Evolutionary conservation across 495 filamentous ascomycete species (phyloP).

Genomic region (Thozetella sp.): DNA sequence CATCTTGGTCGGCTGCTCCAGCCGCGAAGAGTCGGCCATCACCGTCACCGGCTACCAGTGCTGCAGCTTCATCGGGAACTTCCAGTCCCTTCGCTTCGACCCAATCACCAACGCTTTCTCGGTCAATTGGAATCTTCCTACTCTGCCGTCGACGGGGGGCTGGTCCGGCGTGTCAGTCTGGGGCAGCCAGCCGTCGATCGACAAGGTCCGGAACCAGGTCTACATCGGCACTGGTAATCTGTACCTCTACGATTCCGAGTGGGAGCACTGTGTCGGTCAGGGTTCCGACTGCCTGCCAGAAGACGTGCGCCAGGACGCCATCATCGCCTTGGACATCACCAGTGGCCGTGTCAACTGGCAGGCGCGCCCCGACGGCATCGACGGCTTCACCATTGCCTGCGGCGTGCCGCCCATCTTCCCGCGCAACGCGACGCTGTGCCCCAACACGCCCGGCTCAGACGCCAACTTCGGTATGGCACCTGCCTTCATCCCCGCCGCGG

Average conservation of each 20-base stretch:
- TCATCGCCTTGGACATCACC: conserved; percentile 31
- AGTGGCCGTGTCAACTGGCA: conserved; percentile 31
- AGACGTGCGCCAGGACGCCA: conserved; percentile 30
- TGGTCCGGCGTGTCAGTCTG: conserved; percentile 37
- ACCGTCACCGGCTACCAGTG: conserved; percentile 24
- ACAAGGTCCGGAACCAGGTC: conserved; percentile 27
- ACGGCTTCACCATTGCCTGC: conserved; percentile 33
- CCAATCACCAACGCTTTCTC: conserved; percentile 12
- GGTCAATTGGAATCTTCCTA: conserved; percentile 26
- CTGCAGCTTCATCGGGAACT: conserved; percentile 36
- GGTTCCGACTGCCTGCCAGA: conserved; percentile 12
- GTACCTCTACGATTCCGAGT: conserved; percentile 21
- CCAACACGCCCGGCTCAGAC: conserved; percentile 31
- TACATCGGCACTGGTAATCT: conserved; percentile 40
- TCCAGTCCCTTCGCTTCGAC: conserved; percentile 25
- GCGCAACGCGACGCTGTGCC: conserved; percentile 23
- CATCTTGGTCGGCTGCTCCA: conserved; percentile 32
- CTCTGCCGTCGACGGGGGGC: conserved; percentile 20
- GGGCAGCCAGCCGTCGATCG: conserved; percentile 43
- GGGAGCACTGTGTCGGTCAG: conserved; percentile 18
- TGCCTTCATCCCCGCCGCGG: conserved; percentile 22
- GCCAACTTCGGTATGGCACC: conserved; percentile 47
- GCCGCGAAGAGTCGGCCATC: conserved; percentile 24
- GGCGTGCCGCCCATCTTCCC: conserved; percentile 8
- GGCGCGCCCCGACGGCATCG: conserved; percentile 21